Base-by-base conservation (phyloP, 2,329 filamentous ascomycete species). In the Fusarium anthophilum region DNA sequence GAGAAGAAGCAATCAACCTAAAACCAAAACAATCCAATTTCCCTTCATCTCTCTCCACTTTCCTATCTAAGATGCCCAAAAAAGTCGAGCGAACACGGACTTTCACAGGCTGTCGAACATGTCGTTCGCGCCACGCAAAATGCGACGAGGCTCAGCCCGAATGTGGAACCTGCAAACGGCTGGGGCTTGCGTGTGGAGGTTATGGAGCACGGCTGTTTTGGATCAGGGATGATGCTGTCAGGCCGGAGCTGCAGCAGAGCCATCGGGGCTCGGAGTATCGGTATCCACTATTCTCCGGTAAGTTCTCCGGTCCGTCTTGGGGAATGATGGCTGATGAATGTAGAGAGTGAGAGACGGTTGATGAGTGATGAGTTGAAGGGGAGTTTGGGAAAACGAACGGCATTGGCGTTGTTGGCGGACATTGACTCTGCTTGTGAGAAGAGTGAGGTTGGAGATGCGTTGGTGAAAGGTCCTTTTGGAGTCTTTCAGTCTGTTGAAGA, bases 111-210 rank as follows among this genome's bases (percentile, higher is more conserved):
- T 82, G 81, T 35, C 78, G 79, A 20, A 82, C 80, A 18, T 82
- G 81, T 68, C 76, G 81, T 24, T 80, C 74, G 59, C 82, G 85
- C 24, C 85, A 86, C 72, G 77, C 82, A 41, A 86, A 86, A 76
- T 86, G 84, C 69, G 85, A 86, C 62, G 83, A 86, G 67, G 76
- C 79, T 10, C 81, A 80, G 12, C 85, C 84, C 6, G 75, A 75
- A 35, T 86, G 85, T 70, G 74, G 76, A 6, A 81, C 80, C 44
- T 86, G 85, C 64, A 67, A 69, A 30, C 77, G 80, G 20, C 75
- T 82, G 22, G 80, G 81, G 2, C 62, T 85, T 2, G 30, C 55
- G 1, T 86, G 84, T 59, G 81, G 79, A 30, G 84, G 84, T 0
- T 86, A 86, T 61, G 80, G 81, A 38, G 83, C 81, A 13, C 77